Conservation (phyloP, 225 moss, liverwort and hornwort genomes). For the Sphagnum contortum region DNA sequence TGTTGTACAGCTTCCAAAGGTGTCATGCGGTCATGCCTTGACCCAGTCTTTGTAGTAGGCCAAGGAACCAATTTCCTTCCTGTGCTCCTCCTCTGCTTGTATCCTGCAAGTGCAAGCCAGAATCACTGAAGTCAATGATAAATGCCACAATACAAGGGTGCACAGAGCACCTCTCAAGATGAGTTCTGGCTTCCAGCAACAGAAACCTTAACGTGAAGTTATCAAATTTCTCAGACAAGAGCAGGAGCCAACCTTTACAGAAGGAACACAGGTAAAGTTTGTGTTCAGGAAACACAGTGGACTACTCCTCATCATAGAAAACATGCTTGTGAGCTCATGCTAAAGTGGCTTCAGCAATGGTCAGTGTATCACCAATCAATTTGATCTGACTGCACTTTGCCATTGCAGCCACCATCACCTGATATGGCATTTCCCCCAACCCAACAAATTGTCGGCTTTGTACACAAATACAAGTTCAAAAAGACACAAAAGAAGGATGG, state of each 20-base stretch:
- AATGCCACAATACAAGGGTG: no score
- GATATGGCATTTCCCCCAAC: not conserved
- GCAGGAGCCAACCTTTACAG: not conserved
- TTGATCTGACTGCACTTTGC: conserved; percentile 84
- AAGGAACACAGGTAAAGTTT: not conserved
- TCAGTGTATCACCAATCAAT: conserved; percentile 77
- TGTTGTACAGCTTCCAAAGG: conserved; percentile 56
- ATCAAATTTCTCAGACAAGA: not conserved
- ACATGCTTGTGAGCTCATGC: conserved; percentile 89
- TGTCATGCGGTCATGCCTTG: conserved; percentile 49
- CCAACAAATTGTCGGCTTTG: no score
- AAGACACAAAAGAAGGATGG: no score
- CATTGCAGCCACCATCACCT: conserved; percentile 99
- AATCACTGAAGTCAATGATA: no score
- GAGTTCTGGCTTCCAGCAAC: not conserved
- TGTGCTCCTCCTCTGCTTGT: conserved; percentile 63
- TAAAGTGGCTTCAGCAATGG: conserved; percentile 89
- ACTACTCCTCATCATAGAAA: conserved; percentile 79
- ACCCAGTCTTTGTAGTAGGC: conserved; percentile 96
- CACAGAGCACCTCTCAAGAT: no score
- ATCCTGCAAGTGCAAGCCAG: conserved; percentile 31
- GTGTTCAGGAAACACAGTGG: conserved; percentile 1
- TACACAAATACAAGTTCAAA: no score
- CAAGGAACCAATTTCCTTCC: conserved; percentile 54
- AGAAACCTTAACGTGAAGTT: not conserved